phyloP scores from a whole-genome alignment of 148 eudicot species.

The Spergularia bocconei region DNA sequence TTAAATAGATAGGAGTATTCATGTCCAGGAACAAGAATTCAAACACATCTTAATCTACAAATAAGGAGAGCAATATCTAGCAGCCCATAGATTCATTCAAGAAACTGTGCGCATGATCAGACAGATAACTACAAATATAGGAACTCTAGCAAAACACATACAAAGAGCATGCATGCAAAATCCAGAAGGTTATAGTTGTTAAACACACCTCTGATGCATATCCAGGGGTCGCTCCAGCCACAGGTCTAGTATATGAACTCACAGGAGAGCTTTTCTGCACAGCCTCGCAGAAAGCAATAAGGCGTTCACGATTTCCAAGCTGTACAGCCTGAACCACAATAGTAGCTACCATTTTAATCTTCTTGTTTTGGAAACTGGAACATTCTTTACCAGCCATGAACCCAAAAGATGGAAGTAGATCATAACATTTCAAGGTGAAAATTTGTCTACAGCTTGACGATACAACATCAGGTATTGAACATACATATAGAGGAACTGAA shows the following conservation, averaged over 20 bases:
- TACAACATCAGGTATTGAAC: too few species aligned
- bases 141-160: too few species aligned
- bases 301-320: conserved; percentile 77
- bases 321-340: conserved; percentile 64
- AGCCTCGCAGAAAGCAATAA: conserved; percentile 91
- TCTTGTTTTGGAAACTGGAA: not conserved
- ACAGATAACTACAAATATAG: too few species aligned
- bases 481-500: too few species aligned
- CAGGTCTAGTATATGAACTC: conserved; percentile 76
- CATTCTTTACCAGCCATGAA: not conserved
- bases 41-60: too few species aligned
- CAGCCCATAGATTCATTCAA: too few species aligned
- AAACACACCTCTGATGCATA: conserved; percentile 89
- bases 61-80: too few species aligned
- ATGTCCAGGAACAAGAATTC: too few species aligned
- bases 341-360: conserved; percentile 9
- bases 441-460: too few species aligned
- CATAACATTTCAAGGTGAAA: not conserved
- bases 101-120: too few species aligned
- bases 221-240: conserved; percentile 84
- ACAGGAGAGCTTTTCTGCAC: conserved; percentile 96
- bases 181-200: not conserved
- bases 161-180: not conserved
- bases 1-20: too few species aligned
- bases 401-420: not conserved